These are phyloP conservation scores for Urtica urens DNA, from an alignment of 306 rosid genomes.

Conservation along the genomic window DNA sequence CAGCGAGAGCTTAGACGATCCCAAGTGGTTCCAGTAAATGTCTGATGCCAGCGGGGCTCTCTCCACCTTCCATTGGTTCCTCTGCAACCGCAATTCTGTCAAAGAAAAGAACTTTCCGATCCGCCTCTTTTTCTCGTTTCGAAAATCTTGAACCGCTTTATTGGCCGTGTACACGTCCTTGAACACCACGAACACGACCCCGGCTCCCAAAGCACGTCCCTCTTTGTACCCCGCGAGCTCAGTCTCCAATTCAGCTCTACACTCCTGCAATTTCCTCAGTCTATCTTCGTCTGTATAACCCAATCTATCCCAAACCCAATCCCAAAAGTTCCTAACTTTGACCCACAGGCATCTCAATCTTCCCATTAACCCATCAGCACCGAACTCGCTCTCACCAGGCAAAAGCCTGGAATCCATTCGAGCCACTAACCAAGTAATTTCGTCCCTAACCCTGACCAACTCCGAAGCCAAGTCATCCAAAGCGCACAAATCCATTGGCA, in stretches of 20 bases:
- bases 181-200: slow-evolving; percentile 85
- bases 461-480: slow-evolving; percentile 76
- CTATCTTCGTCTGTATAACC: slow-evolving; percentile 69
- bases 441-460: slow-evolving; percentile 55
- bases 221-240: slow-evolving; percentile 76
- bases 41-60: slow-evolving; percentile 90
- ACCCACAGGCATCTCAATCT: slow-evolving; percentile 28
- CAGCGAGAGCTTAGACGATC: slow-evolving; percentile 54
- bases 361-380: slow-evolving; percentile 25
- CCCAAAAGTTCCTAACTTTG: slow-evolving; percentile 26
- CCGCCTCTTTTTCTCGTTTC: slow-evolving; percentile 65
- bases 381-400: slow-evolving; percentile 39
- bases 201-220: slow-evolving; percentile 75
- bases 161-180: slow-evolving; percentile 84
- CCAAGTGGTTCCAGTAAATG: slow-evolving; percentile 93
- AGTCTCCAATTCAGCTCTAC: slow-evolving; percentile 75
- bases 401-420: slow-evolving; percentile 60
- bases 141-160: slow-evolving; percentile 92
- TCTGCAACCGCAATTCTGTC: slow-evolving; percentile 57
- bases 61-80: slow-evolving; percentile 98
- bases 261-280: slow-evolving; percentile 60
- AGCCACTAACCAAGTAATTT: slow-evolving; percentile 69
- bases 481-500: slow-evolving; percentile 89
- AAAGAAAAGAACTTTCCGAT: slow-evolving; percentile 82
- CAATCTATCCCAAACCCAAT: slow-evolving; percentile 33